Percentiles rank a stretch among this genome's conserved stretches.
Evolutionary conservation across 2,329 filamentous ascomycete genomes (phyloP).

Genomic region (Colletotrichum graminicola): DNA sequence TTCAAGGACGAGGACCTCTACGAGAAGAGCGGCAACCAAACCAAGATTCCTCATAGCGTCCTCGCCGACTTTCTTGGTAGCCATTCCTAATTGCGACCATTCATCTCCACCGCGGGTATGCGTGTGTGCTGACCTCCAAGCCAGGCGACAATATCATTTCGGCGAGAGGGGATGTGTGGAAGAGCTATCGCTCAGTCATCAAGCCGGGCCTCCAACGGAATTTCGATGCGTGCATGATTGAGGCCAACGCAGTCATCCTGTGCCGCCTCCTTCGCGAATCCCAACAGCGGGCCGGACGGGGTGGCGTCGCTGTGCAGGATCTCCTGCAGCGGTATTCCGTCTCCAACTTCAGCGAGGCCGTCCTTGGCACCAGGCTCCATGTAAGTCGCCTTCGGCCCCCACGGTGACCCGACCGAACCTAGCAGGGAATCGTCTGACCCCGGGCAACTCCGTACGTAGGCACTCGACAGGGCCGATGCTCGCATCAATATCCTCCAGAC

Average conservation of each 20-base stretch:
- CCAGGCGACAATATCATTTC: conserved; percentile 56
- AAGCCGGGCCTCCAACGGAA: conserved; percentile 52
- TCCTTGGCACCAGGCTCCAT: conserved; percentile 47
- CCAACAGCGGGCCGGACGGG: conserved; percentile 43
- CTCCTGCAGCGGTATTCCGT: conserved; percentile 53
- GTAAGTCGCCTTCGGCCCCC: conserved; percentile 40
- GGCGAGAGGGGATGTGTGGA: conserved; percentile 53
- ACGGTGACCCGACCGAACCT: not conserved
- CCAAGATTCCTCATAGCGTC: conserved; percentile 56
- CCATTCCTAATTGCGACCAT: not conserved
- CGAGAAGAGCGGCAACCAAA: conserved; percentile 56
- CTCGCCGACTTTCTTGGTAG: conserved; percentile 50
- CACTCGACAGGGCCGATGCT: conserved; percentile 43
- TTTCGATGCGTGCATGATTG: conserved; percentile 45
- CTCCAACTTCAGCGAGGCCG: conserved; percentile 51
- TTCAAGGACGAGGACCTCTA: conserved; percentile 51
- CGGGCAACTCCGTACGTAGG: conserved; percentile 40
- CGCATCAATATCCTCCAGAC: conserved; percentile 46
- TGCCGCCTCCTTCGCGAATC: conserved; percentile 48
- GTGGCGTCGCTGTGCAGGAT: conserved; percentile 48
- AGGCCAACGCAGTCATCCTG: conserved; percentile 46
- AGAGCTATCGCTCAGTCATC: conserved; percentile 51
- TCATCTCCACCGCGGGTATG: not conserved
- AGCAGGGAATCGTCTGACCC: conserved; percentile 23
- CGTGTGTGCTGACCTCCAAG: not conserved